These are phyloP conservation scores for Fusarium newnesense DNA, from an alignment of 2,329 filamentous ascomycete genomes.

Conservation along the genomic window DNA sequence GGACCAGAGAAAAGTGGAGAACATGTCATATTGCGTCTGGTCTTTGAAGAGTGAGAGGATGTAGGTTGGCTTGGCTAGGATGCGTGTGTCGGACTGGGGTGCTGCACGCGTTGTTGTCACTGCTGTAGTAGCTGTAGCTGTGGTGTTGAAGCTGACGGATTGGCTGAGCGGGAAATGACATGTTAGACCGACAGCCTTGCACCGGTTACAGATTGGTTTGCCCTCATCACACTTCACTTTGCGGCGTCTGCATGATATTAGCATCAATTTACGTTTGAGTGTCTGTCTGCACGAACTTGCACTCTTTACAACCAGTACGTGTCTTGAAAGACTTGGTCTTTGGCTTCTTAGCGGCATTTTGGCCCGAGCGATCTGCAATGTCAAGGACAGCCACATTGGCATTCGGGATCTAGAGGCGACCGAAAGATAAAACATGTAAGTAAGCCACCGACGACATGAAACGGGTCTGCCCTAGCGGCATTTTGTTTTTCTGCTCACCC, in stretches of 20 bases:
- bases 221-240: conserved; percentile 42
- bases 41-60: conserved; percentile 30
- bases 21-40: conserved; percentile 39
- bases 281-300: conserved; percentile 30
- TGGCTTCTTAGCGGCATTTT: conserved; percentile 7
- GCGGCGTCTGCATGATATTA: conserved; percentile 31
- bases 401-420: conserved; percentile 11
- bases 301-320: conserved; percentile 35
- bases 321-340: conserved; percentile 36
- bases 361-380: conserved; percentile 2
- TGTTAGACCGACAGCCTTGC: conserved; percentile 14
- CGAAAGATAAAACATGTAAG: background rate
- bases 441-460: conserved; percentile 3
- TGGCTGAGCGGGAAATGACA: conserved; percentile 27
- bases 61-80: conserved; percentile 25
- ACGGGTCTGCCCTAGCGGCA: background rate
- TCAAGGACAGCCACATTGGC: conserved; percentile 22
- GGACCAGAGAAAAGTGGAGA: conserved; percentile 33
- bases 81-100: conserved; percentile 18
- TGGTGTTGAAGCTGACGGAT: background rate
- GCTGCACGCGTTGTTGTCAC: background rate
- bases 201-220: conserved; percentile 33
- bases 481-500: background rate
- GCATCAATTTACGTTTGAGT: background rate
- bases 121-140: background rate